These are phyloP conservation scores for Penicillium nordicum DNA, from an alignment of 2,329 filamentous ascomycete genomes.

Conservation along the genomic window DNA sequence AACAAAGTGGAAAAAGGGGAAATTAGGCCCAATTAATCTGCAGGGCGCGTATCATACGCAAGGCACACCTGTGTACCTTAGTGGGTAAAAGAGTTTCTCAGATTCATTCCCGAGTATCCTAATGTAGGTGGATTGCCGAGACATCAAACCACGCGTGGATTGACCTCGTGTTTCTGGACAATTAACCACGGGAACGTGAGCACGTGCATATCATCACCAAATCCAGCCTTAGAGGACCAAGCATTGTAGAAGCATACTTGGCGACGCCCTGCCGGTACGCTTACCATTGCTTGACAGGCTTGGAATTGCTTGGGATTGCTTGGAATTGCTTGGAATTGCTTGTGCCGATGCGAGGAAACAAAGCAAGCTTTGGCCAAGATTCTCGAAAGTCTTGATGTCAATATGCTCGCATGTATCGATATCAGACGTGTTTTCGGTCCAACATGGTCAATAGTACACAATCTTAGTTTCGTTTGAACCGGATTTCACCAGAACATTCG, in stretches of 20 bases:
- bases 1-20: background rate
- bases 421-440: background rate
- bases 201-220: background rate
- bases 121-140: background rate
- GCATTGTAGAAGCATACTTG: slow-evolving; percentile 9
- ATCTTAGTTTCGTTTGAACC: background rate
- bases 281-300: background rate
- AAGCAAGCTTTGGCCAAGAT: slow-evolving; percentile 12
- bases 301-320: background rate
- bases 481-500: background rate
- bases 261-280: slow-evolving; percentile 2
- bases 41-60: background rate
- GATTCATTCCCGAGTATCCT: background rate
- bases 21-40: background rate
- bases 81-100: background rate
- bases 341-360: background rate
- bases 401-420: background rate
- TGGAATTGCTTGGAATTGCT: background rate
- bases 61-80: background rate
- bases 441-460: background rate
- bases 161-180: background rate
- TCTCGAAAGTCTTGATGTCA: background rate
- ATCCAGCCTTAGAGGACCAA: background rate
- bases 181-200: background rate
- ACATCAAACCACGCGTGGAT: background rate